Evolutionary conservation across 2,329 filamentous ascomycete species (phyloP).

Genomic region (Hypoxylon sp.): DNA sequence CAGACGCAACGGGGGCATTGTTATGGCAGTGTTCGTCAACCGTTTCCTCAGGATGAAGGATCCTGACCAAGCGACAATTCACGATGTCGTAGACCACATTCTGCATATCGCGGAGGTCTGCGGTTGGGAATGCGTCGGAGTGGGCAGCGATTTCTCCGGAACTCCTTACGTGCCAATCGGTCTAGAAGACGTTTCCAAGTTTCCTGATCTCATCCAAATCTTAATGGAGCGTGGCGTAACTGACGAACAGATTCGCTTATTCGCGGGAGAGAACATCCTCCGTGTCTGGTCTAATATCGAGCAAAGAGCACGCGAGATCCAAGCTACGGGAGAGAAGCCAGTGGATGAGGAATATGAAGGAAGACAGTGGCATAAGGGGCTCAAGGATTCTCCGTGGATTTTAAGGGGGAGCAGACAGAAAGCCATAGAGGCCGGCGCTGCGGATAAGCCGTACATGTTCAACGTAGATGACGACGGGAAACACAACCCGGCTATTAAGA

Average conservation of each 20-base stretch:
- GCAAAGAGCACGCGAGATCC: constrained; percentile 47
- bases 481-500: constrained; percentile 29
- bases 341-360: constrained; percentile 53
- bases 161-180: constrained; percentile 45
- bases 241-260: constrained; percentile 50
- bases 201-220: constrained; percentile 54
- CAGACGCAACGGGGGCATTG: constrained; percentile 57
- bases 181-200: constrained; percentile 54
- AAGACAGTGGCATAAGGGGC: constrained; percentile 51
- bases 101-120: constrained; percentile 50
- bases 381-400: constrained; percentile 50
- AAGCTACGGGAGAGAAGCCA: constrained; percentile 48
- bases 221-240: constrained; percentile 53
- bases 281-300: constrained; percentile 53
- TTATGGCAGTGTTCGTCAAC: constrained; percentile 60
- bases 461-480: constrained; percentile 28
- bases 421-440: constrained; percentile 34
- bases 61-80: constrained; percentile 53
- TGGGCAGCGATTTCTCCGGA: constrained; percentile 58
- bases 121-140: constrained; percentile 58
- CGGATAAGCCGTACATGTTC: constrained; percentile 31
- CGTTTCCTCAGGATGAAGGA: constrained; percentile 54
- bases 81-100: constrained; percentile 58
- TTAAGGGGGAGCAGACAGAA: constrained; percentile 42
- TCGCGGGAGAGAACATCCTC: constrained; percentile 53